Evolutionary conservation across 306 rosid species (phyloP).

Genomic region (Glycine tomentella): DNA sequence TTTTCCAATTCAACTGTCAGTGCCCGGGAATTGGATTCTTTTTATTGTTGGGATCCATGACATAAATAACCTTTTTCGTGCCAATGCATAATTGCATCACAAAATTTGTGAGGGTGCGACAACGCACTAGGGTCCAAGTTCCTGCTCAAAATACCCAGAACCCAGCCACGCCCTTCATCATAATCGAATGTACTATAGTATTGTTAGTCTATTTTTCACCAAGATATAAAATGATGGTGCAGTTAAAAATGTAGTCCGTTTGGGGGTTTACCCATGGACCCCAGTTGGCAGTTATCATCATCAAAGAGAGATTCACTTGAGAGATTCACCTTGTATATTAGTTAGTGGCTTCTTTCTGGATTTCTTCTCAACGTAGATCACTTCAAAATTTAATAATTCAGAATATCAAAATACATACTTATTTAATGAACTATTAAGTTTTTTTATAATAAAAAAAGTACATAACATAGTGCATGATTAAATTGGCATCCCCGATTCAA

Average conservation of each 20-base stretch:
- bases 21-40: constrained; percentile 38
- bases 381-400: background rate
- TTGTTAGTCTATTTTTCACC: no score
- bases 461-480: no score
- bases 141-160: background rate
- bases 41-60: constrained; percentile 34
- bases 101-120: constrained; percentile 26
- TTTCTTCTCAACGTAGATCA: background rate
- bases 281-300: background rate
- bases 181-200: background rate
- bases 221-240: no score
- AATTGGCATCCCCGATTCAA: no score
- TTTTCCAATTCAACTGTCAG: constrained; percentile 25
- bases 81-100: constrained; percentile 45
- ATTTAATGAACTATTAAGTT: background rate
- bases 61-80: constrained; percentile 42
- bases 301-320: background rate
- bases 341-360: background rate
- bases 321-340: background rate
- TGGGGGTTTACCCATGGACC: background rate
- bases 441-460: background rate
- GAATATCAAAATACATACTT: background rate
- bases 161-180: background rate
- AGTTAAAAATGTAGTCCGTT: background rate
- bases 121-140: constrained; percentile 15